Conservation (phyloP, 139 green algal species). For the Closterium sp. region DNA sequence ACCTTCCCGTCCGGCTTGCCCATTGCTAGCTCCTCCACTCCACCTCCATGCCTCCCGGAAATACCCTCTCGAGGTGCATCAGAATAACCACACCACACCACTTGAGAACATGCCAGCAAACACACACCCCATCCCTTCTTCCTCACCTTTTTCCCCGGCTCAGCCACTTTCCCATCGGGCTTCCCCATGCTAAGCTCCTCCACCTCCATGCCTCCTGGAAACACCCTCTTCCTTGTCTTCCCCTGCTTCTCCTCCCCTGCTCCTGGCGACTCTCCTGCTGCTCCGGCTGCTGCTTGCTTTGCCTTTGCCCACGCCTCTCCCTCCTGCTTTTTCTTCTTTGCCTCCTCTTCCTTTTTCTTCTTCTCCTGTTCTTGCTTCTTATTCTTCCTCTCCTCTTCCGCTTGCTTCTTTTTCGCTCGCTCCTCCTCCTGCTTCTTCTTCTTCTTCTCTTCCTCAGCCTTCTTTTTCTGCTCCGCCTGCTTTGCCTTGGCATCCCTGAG, state of each 20-base stretch:
- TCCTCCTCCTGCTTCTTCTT: neutral
- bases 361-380: neutral
- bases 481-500: neutral
- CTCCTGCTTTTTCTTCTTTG: neutral
- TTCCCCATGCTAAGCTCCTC: too few species aligned
- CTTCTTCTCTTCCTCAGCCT: neutral
- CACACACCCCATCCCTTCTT: too few species aligned
- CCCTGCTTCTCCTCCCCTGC: neutral
- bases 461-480: neutral
- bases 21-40: too few species aligned
- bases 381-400: neutral
- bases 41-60: neutral
- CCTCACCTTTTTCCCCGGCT: too few species aligned
- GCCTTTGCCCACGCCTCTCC: neutral
- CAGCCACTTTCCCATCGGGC: too few species aligned
- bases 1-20: too few species aligned
- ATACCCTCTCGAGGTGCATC: too few species aligned
- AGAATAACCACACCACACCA: too few species aligned
- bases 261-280: neutral
- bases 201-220: neutral
- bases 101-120: too few species aligned
- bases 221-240: neutral
- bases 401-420: neutral
- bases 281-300: neutral
- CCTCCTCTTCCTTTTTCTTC: neutral